phyloP scores from a whole-genome alignment of 1,284 basidiomycete species.

The Porogramme epimiltina region DNA sequence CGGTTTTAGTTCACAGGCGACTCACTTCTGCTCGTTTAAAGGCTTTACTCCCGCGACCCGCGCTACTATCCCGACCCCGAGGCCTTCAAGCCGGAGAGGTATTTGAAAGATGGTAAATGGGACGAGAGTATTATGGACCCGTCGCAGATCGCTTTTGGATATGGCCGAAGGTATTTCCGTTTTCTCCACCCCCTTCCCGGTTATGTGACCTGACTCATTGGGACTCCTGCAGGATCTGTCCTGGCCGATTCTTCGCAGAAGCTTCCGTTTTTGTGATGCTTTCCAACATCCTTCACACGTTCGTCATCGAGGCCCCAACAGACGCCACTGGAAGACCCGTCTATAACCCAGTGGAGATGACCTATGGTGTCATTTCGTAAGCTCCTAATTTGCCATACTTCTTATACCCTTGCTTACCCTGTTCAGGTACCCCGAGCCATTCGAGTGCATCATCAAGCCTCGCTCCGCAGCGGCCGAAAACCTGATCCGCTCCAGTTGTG shows the following conservation, averaged over 20 bases:
- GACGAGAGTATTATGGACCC: constrained; percentile 32
- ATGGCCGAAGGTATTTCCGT: constrained; percentile 33
- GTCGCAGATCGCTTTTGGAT: constrained; percentile 34
- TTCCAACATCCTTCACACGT: constrained; percentile 12
- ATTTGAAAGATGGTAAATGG: constrained; percentile 36
- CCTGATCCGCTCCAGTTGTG: constrained; percentile 36
- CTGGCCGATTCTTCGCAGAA: background rate
- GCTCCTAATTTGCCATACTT: background rate
- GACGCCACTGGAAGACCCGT: background rate
- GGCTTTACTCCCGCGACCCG: constrained; percentile 29
- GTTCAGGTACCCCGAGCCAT: constrained; percentile 63
- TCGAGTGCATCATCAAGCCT: constrained; percentile 60
- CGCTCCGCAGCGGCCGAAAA: constrained; percentile 55
- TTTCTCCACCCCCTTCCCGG: too few relatives aligned
- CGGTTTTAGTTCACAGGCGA: too few relatives aligned
- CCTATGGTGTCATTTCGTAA: constrained; percentile 4
- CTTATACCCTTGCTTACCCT: background rate
- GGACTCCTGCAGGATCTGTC: constrained; percentile 7
- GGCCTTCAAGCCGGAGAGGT: constrained; percentile 38
- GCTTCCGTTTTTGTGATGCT: constrained; percentile 3
- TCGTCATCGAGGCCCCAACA: constrained; percentile 1
- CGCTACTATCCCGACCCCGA: constrained; percentile 35
- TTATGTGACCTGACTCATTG: too few relatives aligned
- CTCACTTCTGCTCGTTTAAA: background rate
- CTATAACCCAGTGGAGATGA: constrained; percentile 1